A percentile compares a stretch with the other conserved stretches of the same genome.
These are phyloP conservation scores for Podila horticola DNA, from an alignment of 192 early-diverging fungal genomes.

Conservation along the genomic window DNA sequence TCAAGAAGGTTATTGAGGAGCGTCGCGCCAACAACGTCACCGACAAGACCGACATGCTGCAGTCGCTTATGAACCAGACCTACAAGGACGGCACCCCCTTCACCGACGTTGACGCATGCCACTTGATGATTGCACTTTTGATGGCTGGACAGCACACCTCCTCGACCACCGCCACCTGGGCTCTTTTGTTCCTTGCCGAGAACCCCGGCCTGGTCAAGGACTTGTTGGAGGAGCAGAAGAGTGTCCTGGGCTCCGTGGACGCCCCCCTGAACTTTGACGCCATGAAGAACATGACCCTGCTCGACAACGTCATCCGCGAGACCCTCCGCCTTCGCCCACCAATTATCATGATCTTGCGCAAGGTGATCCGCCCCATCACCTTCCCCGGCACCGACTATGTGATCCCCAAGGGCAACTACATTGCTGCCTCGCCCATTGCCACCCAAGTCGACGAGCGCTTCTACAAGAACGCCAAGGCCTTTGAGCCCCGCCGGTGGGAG, in stretches of 20 bases:
- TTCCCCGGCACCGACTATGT: conserved; percentile 81
- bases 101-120: conserved; percentile 86
- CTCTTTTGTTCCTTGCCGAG: conserved; percentile 85
- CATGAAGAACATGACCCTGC: conserved; percentile 76
- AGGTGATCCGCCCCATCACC: conserved; percentile 79
- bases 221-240: conserved; percentile 79
- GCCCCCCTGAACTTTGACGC: conserved; percentile 73
- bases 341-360: conserved; percentile 93
- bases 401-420: conserved; percentile 91
- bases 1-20: conserved; percentile 82
- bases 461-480: conserved; percentile 85
- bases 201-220: conserved; percentile 76
- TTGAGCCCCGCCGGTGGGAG: conserved; percentile 85
- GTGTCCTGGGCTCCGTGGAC: conserved; percentile 64
- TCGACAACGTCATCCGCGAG: conserved; percentile 91
- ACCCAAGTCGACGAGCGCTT: conserved; percentile 80
- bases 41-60: conserved; percentile 80
- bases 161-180: conserved; percentile 93
- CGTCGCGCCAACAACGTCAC: conserved; percentile 64
- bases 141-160: conserved; percentile 99
- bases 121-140: conserved; percentile 97
- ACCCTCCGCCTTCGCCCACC: conserved; percentile 94
- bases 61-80: conserved; percentile 81
- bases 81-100: conserved; percentile 91
- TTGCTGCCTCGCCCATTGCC: conserved; percentile 86